phyloP scores from a whole-genome alignment of 2,329 filamentous ascomycete genomes.

The Colletotrichum sidae region DNA sequence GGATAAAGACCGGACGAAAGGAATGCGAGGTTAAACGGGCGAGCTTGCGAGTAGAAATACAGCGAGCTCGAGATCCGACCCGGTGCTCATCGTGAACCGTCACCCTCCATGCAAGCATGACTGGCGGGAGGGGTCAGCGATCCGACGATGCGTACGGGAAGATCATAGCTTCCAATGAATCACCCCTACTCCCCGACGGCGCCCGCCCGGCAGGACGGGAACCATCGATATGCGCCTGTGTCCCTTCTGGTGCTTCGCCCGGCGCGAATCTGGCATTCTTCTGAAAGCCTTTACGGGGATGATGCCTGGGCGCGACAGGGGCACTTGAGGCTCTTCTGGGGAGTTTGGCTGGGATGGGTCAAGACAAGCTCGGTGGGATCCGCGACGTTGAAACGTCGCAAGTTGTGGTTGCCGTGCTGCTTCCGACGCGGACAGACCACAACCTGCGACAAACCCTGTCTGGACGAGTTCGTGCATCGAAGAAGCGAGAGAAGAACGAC shows the following conservation, averaged over 20 bases:
- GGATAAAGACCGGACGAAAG: constrained; percentile 17
- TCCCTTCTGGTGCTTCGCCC: background rate
- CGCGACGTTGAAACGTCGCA: constrained; percentile 35
- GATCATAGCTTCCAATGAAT: constrained; percentile 21
- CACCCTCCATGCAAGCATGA: background rate
- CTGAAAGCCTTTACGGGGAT: constrained; percentile 4
- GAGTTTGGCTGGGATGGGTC: background rate
- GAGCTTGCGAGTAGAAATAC: constrained; percentile 30
- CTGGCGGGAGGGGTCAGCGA: constrained; percentile 4
- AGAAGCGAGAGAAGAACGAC: background rate
- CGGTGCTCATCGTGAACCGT: background rate
- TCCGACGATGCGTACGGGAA: constrained; percentile 14
- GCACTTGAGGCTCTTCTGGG: constrained; percentile 12
- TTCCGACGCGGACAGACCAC: constrained; percentile 30
- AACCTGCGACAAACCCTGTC: constrained; percentile 34
- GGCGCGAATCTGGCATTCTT: background rate
- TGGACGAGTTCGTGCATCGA: constrained; percentile 14
- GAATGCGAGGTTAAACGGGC: background rate
- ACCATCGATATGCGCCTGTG: constrained; percentile 6
- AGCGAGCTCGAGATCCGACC: constrained; percentile 1
- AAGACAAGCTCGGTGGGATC: constrained; percentile 22
- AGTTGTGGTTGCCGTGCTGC: constrained; percentile 31
- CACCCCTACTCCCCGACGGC: background rate
- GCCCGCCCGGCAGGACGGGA: constrained; percentile 10
- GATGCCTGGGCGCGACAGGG: constrained; percentile 28